Conservation (phyloP, 1,139 yeast genomes). For the Yamadazyma songkhlaensis region DNA sequence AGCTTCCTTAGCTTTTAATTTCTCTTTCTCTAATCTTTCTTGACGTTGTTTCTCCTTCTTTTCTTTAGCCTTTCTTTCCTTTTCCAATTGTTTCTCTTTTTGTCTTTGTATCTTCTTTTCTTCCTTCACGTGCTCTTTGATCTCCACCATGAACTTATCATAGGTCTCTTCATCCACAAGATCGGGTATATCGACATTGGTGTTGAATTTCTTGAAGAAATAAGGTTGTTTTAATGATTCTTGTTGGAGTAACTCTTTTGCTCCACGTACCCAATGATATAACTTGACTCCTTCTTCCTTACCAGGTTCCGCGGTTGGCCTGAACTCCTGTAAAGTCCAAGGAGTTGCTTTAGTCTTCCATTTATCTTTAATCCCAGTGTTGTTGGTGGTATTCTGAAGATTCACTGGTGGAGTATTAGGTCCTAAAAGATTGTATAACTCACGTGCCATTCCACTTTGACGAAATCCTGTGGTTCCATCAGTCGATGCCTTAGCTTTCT, state of each 20-base stretch:
- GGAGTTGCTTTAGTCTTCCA: slow-evolving; percentile 73
- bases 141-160: slow-evolving; percentile 43
- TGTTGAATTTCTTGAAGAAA: slow-evolving; percentile 73
- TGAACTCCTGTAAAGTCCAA: slow-evolving; percentile 72
- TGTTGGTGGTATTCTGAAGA: slow-evolving; percentile 44
- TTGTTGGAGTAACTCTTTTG: slow-evolving; percentile 44
- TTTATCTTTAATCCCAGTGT: slow-evolving; percentile 57
- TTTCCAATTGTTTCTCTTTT: slow-evolving; percentile 12
- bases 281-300: slow-evolving; percentile 45
- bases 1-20: slow-evolving; percentile 1
- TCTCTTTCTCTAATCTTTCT: slow-evolving; percentile 6
- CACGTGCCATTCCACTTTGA: slow-evolving; percentile 85
- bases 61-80: slow-evolving; percentile 9
- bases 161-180: slow-evolving; percentile 68
- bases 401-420: slow-evolving; percentile 88
- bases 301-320: slow-evolving; percentile 40
- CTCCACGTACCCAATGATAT: slow-evolving; percentile 87
- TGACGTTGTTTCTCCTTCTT: slow-evolving; percentile 9
- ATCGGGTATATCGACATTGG: slow-evolving; percentile 65
- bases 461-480: slow-evolving; percentile 30
- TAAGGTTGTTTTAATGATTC: slow-evolving; percentile 46
- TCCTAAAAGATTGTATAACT: slow-evolving; percentile 82
- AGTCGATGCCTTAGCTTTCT: slow-evolving; percentile 30
- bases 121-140: slow-evolving; percentile 18
- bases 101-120: slow-evolving; percentile 18